Base-by-base conservation (phyloP, 1,284 basidiomycete species). In the Sanghuangporus weigelae region DNA sequence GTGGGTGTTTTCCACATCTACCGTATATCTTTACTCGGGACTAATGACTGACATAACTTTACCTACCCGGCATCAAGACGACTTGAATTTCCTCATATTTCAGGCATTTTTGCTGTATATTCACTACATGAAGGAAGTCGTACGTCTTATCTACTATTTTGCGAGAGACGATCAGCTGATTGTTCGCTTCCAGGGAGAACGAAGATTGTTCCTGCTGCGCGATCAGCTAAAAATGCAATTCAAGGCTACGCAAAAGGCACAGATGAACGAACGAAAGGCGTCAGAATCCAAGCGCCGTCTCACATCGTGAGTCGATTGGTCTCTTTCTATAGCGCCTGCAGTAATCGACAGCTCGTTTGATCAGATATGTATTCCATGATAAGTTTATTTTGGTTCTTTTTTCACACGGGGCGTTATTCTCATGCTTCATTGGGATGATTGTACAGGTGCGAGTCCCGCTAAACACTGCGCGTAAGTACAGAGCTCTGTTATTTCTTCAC, bases 401-500 rank as follows among this genome's bases (percentile, higher is more conserved):
- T 67, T 59, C 69, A 66, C 55, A 63, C 67, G 5, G 67, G 48
- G 40, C 56, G 56, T 57, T 63, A 57, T 11, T 14, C 40, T 40
- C 16, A 40, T 31, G 60, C 64, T 72, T 72, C 68, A 60, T 40
- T 63, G 63, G 51, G 16, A 65, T 53, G 42, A 64, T 66, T 70
- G 68, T 62, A 86, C 84, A 93, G 79, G 93, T 94, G 72, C 86
- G 94, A 68, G 93, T 96, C 51, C 94, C 95, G 19, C 79, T 96
- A 66, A 96, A 96, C 72, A 95, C 93, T 38, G 94, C 93, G 1
- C 76, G 89, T 91, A 68, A 73, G 87, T 80, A 39, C 35, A 23
- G 23, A 7, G 46, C 50, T 38, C 59, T 26, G 50, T n/a, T 19
- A n/a, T n/a, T 14, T 12, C 42, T 44, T 19, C 42, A 5, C 42